Evolutionary conservation across 208 protist species (phyloP).

Genomic region (Endotrypanum monterogeii): DNA sequence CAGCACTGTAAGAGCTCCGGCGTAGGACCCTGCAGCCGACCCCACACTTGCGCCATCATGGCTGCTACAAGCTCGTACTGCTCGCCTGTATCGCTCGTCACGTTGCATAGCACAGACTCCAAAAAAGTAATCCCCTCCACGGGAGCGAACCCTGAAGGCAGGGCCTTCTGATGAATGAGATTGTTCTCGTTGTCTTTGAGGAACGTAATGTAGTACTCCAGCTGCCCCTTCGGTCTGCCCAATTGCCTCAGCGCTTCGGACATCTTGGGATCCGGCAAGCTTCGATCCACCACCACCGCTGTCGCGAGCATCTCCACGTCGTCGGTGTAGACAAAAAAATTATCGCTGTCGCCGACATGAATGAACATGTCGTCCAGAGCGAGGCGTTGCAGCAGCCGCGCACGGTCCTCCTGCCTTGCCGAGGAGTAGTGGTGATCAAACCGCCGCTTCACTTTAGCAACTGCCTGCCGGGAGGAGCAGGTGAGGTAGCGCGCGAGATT

Average conservation of each 20-base stretch:
- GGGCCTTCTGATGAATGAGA: conserved; percentile 38
- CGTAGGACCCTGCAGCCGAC: conserved; percentile 80
- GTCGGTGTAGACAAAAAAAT: conserved; percentile 85
- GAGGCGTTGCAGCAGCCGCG: conserved; percentile 61
- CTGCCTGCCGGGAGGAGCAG: conserved; percentile 52
- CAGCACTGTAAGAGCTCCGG: conserved; percentile 85
- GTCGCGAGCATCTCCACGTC: conserved; percentile 59
- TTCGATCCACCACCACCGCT: conserved; percentile 70
- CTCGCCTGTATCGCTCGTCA: conserved; percentile 84
- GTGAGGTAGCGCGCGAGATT: conserved; percentile 46
- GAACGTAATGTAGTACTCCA: conserved; percentile 72
- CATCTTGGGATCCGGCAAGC: conserved; percentile 57
- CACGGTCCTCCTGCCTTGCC: conserved; percentile 39
- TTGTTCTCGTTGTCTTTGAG: conserved; percentile 31
- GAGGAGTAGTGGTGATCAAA: conserved; percentile 65
- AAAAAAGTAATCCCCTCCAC: conserved; percentile 53
- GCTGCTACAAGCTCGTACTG: conserved; percentile 77
- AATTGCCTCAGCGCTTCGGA: conserved; percentile 59
- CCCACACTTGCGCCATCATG: conserved; percentile 80
- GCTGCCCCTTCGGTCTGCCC: conserved; percentile 35
- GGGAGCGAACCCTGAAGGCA: conserved; percentile 65
- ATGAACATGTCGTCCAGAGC: conserved; percentile 50
- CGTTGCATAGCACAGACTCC: conserved; percentile 78
- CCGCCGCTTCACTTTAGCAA: conserved; percentile 66
- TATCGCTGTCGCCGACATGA: conserved; percentile 78